Evolutionary conservation across 2,329 filamentous ascomycete species (phyloP), one percentile per base, ranked within the genome.

Genomic region (Dactylonectria macrodidyma): DNA sequence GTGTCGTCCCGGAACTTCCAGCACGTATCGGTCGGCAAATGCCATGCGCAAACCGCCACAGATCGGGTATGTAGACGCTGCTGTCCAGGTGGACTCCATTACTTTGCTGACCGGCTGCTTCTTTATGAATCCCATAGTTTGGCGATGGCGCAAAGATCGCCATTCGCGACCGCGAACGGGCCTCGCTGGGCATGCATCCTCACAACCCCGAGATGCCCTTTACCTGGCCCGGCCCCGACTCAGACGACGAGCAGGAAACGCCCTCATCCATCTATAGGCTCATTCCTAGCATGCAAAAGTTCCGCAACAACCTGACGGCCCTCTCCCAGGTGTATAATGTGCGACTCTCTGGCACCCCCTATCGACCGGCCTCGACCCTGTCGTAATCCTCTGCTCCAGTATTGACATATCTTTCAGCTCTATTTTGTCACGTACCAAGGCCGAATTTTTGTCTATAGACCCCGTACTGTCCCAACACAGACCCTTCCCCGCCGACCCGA

Each of bases 341-440:
- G 74, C 41, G 77, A 61, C 50, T 36, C 52, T 59, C 38, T 54
- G 46, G 55, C 47, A 26, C 52, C 59, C 36, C 36, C 55, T 48
- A 44, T 36, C 33, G 26, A 30, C 46, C 38, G 26, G 30, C 22
- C 36, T 34, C 52, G 52, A 19, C 14, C 8, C n/a, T 36, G 33
- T 36, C 41, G 14, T n/a, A 12, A 16, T 41, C n/a, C 8, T 30
- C n/a, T 59, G 16, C 57, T 50, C 60, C 41, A 58, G 55, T 52
- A 34, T 68, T 76, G 48, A 73, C 56, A 9, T 41, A 46, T 41
- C 10, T 30, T 55, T 30, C 66, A 89, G 84, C 84, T 92, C 24
- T 92, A 91, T 77, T 89, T 91, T 72, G 86, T 84, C 11, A 90
- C 88, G 12, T 91, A 89, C 67, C 80, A 83, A 65, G 83, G 87